phyloP scores from a whole-genome alignment of 2,329 filamentous ascomycete species.

The Colletotrichum plurivorum region DNA sequence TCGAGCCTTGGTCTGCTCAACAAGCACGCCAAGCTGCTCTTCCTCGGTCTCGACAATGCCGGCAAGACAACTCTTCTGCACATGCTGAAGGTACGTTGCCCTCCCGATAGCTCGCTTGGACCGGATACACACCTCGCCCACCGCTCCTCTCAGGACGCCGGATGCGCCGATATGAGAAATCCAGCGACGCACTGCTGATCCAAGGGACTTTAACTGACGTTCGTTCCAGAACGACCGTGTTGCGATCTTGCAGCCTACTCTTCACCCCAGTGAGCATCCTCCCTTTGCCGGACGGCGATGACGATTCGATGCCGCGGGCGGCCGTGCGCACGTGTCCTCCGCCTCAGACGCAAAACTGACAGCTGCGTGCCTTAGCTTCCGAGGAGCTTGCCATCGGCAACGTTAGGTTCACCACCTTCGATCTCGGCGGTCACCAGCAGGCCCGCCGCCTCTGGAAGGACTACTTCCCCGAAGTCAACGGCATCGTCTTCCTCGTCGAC shows the following conservation, averaged over 20 bases:
- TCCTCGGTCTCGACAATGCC: conserved; percentile 93
- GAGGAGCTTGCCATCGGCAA: conserved; percentile 95
- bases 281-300: conserved; percentile 17
- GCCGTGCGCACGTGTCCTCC: conserved; percentile 44
- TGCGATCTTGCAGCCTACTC: conserved; percentile 89
- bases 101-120: neutral
- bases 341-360: conserved; percentile 41
- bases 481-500: conserved; percentile 98
- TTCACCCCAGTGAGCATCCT: conserved; percentile 83
- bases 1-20: conserved; percentile 90
- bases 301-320: neutral
- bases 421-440: conserved; percentile 94
- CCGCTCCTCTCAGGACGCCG: neutral
- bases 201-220: conserved; percentile 20
- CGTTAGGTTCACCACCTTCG: conserved; percentile 94
- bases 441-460: conserved; percentile 96
- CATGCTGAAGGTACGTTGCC: conserved; percentile 87
- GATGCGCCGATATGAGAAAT: conserved; percentile 20
- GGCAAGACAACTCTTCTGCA: conserved; percentile 95
- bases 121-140: neutral
- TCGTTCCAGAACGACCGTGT: conserved; percentile 85
- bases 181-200: conserved; percentile 44
- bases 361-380: conserved; percentile 69
- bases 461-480: conserved; percentile 96
- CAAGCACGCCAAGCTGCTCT: conserved; percentile 96